Base-by-base conservation (phyloP, 345 rosid genomes). In the Moricandia moricandioides region DNA sequence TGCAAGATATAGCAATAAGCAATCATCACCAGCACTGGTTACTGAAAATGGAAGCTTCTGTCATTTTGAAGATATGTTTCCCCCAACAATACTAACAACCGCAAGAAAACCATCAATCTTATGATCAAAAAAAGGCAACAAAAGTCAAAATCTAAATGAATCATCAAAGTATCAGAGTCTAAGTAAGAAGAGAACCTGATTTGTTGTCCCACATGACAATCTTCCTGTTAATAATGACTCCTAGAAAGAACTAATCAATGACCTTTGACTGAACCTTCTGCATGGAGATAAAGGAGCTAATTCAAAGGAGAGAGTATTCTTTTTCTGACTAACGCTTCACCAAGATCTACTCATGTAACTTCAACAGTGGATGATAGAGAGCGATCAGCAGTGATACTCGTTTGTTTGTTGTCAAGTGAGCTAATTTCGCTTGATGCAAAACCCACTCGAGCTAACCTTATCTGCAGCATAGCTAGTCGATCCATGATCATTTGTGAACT, bases 231-330 rank as follows among this genome's bases (percentile, higher is more conserved):
- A 76, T 29, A 93, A 66, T 29, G 97, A 93, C 82, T 93, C 98
- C 86, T 93, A 95, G 69, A 93, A 93, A 35, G 98, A 93, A 85
- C 98, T 96, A 72, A 93, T 88, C 84, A 93, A 80, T 70, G 98
- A 88, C 83, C 97, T 86, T n/a, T n/a, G n/a, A n/a, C n/a, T n/a
- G n/a, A 82, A 83, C 71, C 83, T 84, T 65, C 67, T 74, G 51
- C 88, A 75, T 47, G 84, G 84, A 58, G 88, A 79, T 57, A 51
- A 54, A 7, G 77, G 77, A 73, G 78, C 66, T 35, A 87, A 76
- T 64, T 85, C 89, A 69, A 78, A 61, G 98, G 91, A 8, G 98
- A 92, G 65, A 84, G 72, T 72, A 90, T 27, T 69, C 90, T 80
- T 74, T 90, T 92, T 81, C 86, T 85, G 70, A 86, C 85, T 75